Conservation (phyloP, 2,329 filamentous ascomycete genomes). For the Cryphonectria radicalis region DNA sequence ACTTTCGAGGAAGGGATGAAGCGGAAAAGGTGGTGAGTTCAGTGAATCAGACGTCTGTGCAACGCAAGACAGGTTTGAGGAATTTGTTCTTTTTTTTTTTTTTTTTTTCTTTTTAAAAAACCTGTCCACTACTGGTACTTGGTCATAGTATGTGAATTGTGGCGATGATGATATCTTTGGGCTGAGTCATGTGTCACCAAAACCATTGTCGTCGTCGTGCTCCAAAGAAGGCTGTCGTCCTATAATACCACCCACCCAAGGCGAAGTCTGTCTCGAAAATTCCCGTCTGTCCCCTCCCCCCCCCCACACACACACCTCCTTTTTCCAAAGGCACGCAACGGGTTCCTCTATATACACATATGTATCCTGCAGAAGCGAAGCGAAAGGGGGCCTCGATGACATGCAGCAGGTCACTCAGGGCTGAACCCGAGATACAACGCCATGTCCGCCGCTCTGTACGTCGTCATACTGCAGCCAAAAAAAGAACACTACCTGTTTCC, state of each 20-base stretch:
- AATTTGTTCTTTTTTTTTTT: too few species aligned
- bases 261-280: not conserved
- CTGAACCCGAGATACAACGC: constrained; percentile 8
- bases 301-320: too few species aligned
- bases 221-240: not conserved
- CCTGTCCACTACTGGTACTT: not conserved
- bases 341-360: constrained; percentile 5
- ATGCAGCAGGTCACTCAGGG: not conserved
- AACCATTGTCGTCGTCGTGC: not conserved
- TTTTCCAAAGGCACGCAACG: constrained; percentile 1
- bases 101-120: too few species aligned
- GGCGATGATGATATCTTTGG: not conserved
- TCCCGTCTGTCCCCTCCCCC: not conserved
- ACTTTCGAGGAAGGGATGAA: constrained; percentile 5
- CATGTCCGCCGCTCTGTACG: constrained; percentile 1
- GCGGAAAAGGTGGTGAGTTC: not conserved
- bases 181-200: not conserved
- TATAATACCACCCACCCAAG: not conserved
- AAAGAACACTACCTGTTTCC: not conserved
- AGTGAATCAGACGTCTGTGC: not conserved
- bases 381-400: constrained; percentile 2
- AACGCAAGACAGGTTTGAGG: not conserved
- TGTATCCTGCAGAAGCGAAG: constrained; percentile 17
- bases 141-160: not conserved
- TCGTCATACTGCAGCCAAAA: constrained; percentile 8